Evolutionary conservation across 305 asterid genomes (phyloP), one percentile per base, ranked within the genome.

Genomic region (Fraxinus greggii): DNA sequence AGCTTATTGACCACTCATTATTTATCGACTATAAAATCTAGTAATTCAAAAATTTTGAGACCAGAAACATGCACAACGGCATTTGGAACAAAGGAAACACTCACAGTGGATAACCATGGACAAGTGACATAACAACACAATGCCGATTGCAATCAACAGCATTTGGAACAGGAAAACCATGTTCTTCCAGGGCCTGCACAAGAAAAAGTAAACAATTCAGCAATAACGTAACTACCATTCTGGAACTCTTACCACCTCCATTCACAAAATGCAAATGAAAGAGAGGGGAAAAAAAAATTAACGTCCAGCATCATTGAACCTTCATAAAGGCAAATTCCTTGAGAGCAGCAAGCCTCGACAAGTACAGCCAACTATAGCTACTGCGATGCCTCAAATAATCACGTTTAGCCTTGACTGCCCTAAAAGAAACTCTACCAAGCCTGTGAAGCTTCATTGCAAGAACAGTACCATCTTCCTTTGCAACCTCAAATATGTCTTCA

Each of bases 321-420:
- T 94, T 95, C 99, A 95, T 95, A 87, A 95, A 95, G 81, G 99
- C 96, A 85, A 88, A 95, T 87, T 95, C 99, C 83, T 94, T 95
- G 82, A 94, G 97, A 23, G 98, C 99, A 84, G 98, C 99, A 78
- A 95, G 97, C 33, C 99, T 92, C 3, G 99, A 95, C 86, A 94
- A 84, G 90, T 95, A 95, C 69, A 95, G 91, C 99, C 99, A 95
- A 88, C 76, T 95, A 78, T 67, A 95, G 88, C 97, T 94, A 81
- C 91, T 94, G 54, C 98, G 98, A 86, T 95, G 99, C 92, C 91
- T 92, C 90, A 95, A 89, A 86, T 95, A 95, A 86, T 95, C 99
- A 89, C 99, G 98, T 86, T 95, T 95, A 33, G 96, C 83, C 88
- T 95, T 95, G 81, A 95, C 99, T 77, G 97, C 98, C 87, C 99